Base-by-base conservation (phyloP, 805 yeast species). In the Metschnikowia rubicola region DNA sequence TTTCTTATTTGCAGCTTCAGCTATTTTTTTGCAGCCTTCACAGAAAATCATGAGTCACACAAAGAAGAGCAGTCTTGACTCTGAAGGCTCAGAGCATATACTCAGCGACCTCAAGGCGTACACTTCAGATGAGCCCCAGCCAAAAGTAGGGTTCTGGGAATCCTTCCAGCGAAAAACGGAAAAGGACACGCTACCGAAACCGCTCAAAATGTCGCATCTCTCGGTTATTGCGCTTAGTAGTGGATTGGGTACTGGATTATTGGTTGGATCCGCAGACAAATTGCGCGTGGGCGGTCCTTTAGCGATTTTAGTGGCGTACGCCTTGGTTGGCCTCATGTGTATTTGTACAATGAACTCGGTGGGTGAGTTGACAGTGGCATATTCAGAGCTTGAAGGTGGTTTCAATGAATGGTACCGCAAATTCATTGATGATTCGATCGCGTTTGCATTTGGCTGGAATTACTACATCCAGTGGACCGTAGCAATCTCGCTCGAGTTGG, bases 311-410 rank as follows among this genome's bases (percentile, higher is more conserved):
- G 41, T 60, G 13, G 64, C 62, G 3, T 61, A 61, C 40, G 55
- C 57, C 39, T 46, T 61, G 10, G 58, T 57, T 13, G 64, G 65
- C 9, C 49, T 53, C 49, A 61, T 61, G 65, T 59, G 64, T 43
- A 56, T 62, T 19, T 56, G 57, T 34, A 70, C 74, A 35, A 62
- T 71, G 52, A 70, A 63, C 51, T 64, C 73, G 17, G 73, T 72
- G 19, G 76, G 75, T 11, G 75, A 72, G 61, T 60, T 83, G 67
- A 84, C 87, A 1, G 82, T 81, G 44, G 74, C 79, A 11, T 84
- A 79, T 54, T 66, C 79, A 35, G 72, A 73, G 30, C 65, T 83
- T 41, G 70, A 80, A 21, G 65, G 66, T 19, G 66, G 66, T 2
- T 62, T 61, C 55, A 62, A 62, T 44, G 57, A 59, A 28, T 62